A percentile compares a stretch with the other conserved stretches of the same genome.
phyloP scores from a whole-genome alignment of 2,329 filamentous ascomycete species.

The Curvularia eragrostidis region DNA sequence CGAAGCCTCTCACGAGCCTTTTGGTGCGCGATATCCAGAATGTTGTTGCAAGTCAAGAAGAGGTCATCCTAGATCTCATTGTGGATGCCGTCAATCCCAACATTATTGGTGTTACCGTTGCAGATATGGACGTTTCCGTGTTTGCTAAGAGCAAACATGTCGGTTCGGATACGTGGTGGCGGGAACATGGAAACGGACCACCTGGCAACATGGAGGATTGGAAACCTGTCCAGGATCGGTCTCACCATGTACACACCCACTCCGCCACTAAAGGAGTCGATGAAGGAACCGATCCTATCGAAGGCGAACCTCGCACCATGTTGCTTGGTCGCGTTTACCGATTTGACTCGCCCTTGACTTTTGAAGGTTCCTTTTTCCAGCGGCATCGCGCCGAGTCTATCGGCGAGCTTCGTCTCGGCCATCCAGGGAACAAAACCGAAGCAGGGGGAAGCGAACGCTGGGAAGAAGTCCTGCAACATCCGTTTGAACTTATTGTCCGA shows the following conservation, averaged over 20 bases:
- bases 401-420: constrained; percentile 80
- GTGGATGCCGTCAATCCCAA: constrained; percentile 93
- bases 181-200: constrained; percentile 42
- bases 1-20: constrained; percentile 82
- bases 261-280: constrained; percentile 47
- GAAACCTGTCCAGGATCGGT: constrained; percentile 27
- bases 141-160: constrained; percentile 94
- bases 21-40: constrained; percentile 82
- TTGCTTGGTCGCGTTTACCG: constrained; percentile 85
- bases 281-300: constrained; percentile 67
- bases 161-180: constrained; percentile 62
- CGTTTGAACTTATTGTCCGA: constrained; percentile 91
- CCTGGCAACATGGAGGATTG: constrained; percentile 38
- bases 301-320: constrained; percentile 78
- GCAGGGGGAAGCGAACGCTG: constrained; percentile 82
- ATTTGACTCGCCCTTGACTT: constrained; percentile 86
- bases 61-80: constrained; percentile 90
- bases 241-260: constrained; percentile 2
- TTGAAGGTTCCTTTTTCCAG: constrained; percentile 88
- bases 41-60: constrained; percentile 90
- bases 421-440: constrained; percentile 88
- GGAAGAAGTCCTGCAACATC: constrained; percentile 88
- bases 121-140: constrained; percentile 86
- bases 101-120: constrained; percentile 83
- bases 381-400: constrained; percentile 73